Evolutionary conservation across 371 early-diverging fungal genomes (phyloP).

Genomic region (Aphelidium insulamus): DNA sequence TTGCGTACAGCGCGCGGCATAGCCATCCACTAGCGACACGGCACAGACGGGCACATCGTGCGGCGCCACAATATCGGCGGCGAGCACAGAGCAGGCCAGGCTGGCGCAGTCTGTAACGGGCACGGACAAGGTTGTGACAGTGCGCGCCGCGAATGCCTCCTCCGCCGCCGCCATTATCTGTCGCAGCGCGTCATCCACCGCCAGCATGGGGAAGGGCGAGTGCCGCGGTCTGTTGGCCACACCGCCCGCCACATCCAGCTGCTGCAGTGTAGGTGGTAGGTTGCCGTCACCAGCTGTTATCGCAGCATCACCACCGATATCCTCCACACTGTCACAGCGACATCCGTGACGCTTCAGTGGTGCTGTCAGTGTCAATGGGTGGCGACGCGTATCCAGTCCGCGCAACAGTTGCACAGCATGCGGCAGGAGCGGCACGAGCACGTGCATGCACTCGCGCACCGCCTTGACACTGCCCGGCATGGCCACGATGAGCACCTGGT

Average conservation of each 20-base stretch:
- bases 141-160: too few species aligned
- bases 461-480: constrained; percentile 77
- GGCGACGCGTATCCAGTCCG: constrained; percentile 16
- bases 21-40: constrained; percentile 79
- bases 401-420: constrained; percentile 53
- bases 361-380: constrained; percentile 1
- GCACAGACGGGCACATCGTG: constrained; percentile 66
- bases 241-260: too few species aligned
- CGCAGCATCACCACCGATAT: too few species aligned
- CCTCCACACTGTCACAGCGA: constrained; percentile 5
- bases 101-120: too few species aligned
- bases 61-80: constrained; percentile 40
- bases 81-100: constrained; percentile 43
- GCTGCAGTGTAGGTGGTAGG: too few species aligned
- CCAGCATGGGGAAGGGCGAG: constrained; percentile 55
- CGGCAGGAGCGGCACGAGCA: constrained; percentile 37
- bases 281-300: too few species aligned
- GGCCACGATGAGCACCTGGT: constrained; percentile 44
- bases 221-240: constrained; percentile 39
- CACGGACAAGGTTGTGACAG: too few species aligned
- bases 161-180: too few species aligned
- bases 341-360: constrained; percentile 1
- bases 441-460: constrained; percentile 50
- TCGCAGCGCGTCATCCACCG: constrained; percentile 19
- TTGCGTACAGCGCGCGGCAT: constrained; percentile 50